Evolutionary conservation across 345 rosid species (phyloP), one percentile per base, ranked within the genome.

Genomic region (Heritiera littoralis): DNA sequence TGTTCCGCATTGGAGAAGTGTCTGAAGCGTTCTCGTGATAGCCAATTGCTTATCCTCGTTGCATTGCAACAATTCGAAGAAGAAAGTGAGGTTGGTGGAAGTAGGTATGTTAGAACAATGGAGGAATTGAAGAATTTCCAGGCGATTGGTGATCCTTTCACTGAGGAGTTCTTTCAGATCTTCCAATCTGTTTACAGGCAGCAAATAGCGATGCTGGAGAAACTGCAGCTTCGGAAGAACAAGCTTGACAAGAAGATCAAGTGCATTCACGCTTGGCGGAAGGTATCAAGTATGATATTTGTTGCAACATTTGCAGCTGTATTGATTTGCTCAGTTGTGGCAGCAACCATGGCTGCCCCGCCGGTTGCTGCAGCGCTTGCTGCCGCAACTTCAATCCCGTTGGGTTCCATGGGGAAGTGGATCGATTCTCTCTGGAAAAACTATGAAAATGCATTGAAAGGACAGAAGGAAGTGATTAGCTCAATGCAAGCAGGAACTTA

Each of bases 341-440:
- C 98, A 1, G 97, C 99, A 1, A 93, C 99, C 8, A 87, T 92
- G 88, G 94, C 95, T 0, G 94, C 97, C 0, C 98, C 99, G 7
- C 92, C 97, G 1, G 91, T 95, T 0, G 95, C 95, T 0, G 97
- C 97, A 0, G 98, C 98, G 55, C 85, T 95, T 0, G 98, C 99
- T 1, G 97, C 98, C 0, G 94, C 98, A 2, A 70, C 94, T 0
- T 70, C 94, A 0, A 84, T 92, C 64, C 99, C 98, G 0, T 28
- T 92, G 0, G 97, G 95, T 2, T 90, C 99, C 0, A 89, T 91
- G 94, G 99, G 98, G 77, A 93, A 91, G 71, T 92, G 98, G 97
- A 88, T 95, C 0, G 99, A 93, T 73, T 90, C 94, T 1, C 79
- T 95, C 7, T 90, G 94, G 97, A 91, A 84, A 82, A 92, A 91